These are phyloP conservation scores for Pachyrhizus erosus DNA, from an alignment of 306 rosid species.

Conservation along the genomic window DNA sequence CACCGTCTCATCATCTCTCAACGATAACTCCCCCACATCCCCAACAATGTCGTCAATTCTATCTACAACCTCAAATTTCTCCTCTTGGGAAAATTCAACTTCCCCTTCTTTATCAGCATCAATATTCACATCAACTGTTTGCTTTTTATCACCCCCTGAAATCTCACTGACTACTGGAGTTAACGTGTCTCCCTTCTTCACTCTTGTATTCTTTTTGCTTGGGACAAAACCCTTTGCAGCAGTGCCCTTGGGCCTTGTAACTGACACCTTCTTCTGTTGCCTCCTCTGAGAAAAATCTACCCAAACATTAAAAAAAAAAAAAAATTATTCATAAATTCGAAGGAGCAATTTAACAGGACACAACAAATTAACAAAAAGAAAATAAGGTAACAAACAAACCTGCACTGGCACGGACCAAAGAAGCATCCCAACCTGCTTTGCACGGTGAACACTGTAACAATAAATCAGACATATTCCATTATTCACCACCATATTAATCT, in stretches of 20 bases:
- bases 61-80: constrained; percentile 48
- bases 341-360: not conserved
- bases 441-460: constrained; percentile 63
- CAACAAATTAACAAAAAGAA: not conserved
- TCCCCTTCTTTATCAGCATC: constrained; percentile 42
- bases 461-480: not conserved
- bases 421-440: constrained; percentile 53
- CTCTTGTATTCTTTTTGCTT: constrained; percentile 49
- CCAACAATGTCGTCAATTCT: constrained; percentile 41
- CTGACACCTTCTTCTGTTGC: constrained; percentile 58
- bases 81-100: constrained; percentile 48
- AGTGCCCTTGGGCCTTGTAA: constrained; percentile 59
- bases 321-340: constrained; percentile 8
- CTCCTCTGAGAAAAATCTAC: constrained; percentile 75
- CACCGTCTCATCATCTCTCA: constrained; percentile 39
- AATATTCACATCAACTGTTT: constrained; percentile 29
- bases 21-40: constrained; percentile 47
- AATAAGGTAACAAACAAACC: constrained; percentile 53
- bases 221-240: constrained; percentile 66
- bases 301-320: constrained; percentile 23
- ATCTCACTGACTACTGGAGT: constrained; percentile 57
- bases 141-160: constrained; percentile 38
- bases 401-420: constrained; percentile 60
- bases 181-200: constrained; percentile 51
- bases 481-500: constrained; percentile 19